Base-by-base conservation (phyloP, 23 red algal genomes). In the Gracilaria vermiculophylla region DNA sequence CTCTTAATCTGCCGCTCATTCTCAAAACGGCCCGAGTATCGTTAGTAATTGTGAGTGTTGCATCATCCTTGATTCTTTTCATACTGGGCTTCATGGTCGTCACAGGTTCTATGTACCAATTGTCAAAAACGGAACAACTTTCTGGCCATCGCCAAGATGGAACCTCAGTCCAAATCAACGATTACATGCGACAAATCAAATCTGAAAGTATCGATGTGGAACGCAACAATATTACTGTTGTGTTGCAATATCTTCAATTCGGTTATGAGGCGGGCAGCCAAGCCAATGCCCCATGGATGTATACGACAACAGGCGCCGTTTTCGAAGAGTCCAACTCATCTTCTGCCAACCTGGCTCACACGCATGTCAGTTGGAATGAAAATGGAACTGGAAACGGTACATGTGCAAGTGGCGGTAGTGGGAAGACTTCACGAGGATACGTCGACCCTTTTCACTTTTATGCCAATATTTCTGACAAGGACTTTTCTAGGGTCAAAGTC, bases 241-340 rank as follows among this genome's bases (percentile, higher is more conserved):
- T 93, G 15, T 53, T 93, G n/a, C 64, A 93, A 64, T 23, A 86
- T 54, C 16, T 93, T 0, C 49, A 89, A 62, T 62, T 89, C 36
- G 67, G 16, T 10, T 73, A 73, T 48, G 69, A 79, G 37, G n/a
- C 61, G 49, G 39, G 27, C 69, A 86, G 29, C 25, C 33, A 31
- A 23, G 44, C 40, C 19, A 70, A 39, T 33, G 84, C 50, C 23
- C 79, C 65, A 34, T 93, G 90, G 90, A 93, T 93, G 90, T 93
- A 77, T 54, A 53, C 80, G 0, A 16, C 66, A 19, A 23, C 47
- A 34, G 31, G 24, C 27, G 65, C 27, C 23, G 80, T 80, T 53
- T 93, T 93, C 65, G 57, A 93, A 54, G 53, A 53, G 2, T 5
- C 7, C 5, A 65, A 78, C 14, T 61, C 48, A 34, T 29, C 77